Base-by-base conservation (phyloP, 2,329 filamentous ascomycete species). In the Cercospora sesami region DNA sequence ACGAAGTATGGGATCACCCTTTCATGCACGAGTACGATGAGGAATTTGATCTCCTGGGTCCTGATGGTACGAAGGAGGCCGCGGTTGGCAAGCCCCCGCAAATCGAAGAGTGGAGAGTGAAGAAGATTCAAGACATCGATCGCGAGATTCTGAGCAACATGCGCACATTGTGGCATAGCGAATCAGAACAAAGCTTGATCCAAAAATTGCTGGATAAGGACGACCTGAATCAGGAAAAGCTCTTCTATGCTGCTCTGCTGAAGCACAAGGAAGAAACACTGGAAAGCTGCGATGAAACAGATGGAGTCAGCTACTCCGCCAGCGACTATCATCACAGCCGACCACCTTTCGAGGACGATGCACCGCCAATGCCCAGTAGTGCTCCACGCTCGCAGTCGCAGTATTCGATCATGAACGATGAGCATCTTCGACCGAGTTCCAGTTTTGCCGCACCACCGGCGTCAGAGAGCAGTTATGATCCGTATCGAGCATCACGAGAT, bases 81-180 rank as follows among this genome's bases (percentile, higher is more conserved):
- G 77, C 77, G 18, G 82, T 86, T 45, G 87, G 86, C 0, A 84
- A 85, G 6, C 78, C 82, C 7, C 86, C 86, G 4, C 84, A 85
- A 1, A 83, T 87, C 33, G 83, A 88, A 42, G 88, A 90, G 60
- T 91, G 88, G 75, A 86, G 87, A 39, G 83, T 88, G 1, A 84
- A 87, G 5, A 84, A 84, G 53, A 83, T 83, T 36, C 85, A 87
- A 9, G 90, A 93, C 18, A 88, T 98, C 63, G 93, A 97, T 74
- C 82, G 86, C 58, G 91, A 96, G 72, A 87, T 97, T 30, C 80
- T 98, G 60, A 88, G 93, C 51, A 94, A 96, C 78, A 84, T 99
- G 71, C 90, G 91, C 68, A 94, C 93, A 2, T 86, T 98, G 75
- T 98, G 93, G 94, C 94, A 98, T 81, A 91, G 90, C 73, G 90